These are phyloP conservation scores for Paramecium pentaurelia DNA, from an alignment of 73 alveolate genomes.

Conservation along the genomic window DNA sequence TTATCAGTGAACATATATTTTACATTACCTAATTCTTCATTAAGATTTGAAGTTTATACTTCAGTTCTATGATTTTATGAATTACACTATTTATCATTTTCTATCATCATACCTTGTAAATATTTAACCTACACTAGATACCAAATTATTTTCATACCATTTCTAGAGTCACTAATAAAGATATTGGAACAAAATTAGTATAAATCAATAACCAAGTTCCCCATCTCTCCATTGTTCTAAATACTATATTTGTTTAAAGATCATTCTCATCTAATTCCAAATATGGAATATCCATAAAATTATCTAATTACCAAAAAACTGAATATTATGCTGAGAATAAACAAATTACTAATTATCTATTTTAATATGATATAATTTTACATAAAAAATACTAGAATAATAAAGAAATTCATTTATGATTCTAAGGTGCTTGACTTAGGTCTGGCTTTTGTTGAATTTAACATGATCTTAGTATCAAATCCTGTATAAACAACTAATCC, in stretches of 20 bases:
- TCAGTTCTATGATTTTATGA: conserved; percentile 65
- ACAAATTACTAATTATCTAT: conserved; percentile 34
- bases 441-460: conserved; percentile 59
- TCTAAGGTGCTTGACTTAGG: not conserved
- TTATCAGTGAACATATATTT: conserved; percentile 81
- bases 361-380: not conserved
- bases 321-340: conserved; percentile 22
- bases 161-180: conserved; percentile 91
- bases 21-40: conserved; percentile 87
- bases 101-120: conserved; percentile 82
- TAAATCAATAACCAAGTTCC: conserved; percentile 91
- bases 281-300: not conserved
- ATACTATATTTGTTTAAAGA: not conserved
- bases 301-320: conserved; percentile 32
- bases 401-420: conserved; percentile 21
- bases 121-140: conserved; percentile 69
- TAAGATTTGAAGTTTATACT: conserved; percentile 80
- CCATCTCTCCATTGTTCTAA: conserved; percentile 21
- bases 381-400: conserved; percentile 40
- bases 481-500: conserved; percentile 92
- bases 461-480: conserved; percentile 91
- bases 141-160: conserved; percentile 44
- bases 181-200: conserved; percentile 93
- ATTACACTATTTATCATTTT: conserved; percentile 67
- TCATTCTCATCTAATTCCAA: conserved; percentile 33